phyloP scores from a whole-genome alignment of 1,139 yeast species.

The Candida glucosophila region DNA sequence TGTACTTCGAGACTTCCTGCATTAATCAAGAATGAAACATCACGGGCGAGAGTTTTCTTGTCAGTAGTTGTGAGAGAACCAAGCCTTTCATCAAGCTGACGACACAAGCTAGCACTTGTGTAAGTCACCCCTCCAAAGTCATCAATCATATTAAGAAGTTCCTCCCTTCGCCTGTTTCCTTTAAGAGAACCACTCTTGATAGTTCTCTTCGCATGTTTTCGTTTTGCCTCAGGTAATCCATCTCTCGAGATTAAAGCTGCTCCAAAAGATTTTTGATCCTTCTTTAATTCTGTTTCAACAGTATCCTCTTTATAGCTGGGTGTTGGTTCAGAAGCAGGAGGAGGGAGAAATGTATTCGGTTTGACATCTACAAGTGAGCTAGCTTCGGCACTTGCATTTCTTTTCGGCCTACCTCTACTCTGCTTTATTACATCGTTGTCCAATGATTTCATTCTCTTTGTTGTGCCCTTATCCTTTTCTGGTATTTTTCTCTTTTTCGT shows the following conservation, averaged over 20 bases:
- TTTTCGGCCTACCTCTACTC: constrained; percentile 5
- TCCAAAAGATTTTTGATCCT: no score
- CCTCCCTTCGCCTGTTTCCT: constrained; percentile 25
- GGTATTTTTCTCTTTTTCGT: constrained; percentile 10
- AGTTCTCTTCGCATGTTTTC: constrained; percentile 1
- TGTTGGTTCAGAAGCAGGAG: constrained; percentile 1
- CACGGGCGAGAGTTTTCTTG: constrained; percentile 39
- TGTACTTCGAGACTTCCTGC: constrained; percentile 19
- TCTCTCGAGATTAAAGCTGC: not conserved
- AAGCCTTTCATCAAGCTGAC: constrained; percentile 26
- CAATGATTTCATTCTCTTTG: constrained; percentile 3
- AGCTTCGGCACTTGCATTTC: constrained; percentile 1
- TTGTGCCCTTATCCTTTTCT: constrained; percentile 7
- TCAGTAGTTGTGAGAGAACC: constrained; percentile 34
- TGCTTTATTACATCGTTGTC: no score
- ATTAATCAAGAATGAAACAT: constrained; percentile 21
- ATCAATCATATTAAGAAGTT: constrained; percentile 25
- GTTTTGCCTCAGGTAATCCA: constrained; percentile 3
- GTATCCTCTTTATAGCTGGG: not conserved
- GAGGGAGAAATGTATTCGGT: constrained; percentile 1
- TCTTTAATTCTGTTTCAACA: no score
- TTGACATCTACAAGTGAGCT: no score
- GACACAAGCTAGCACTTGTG: constrained; percentile 26
- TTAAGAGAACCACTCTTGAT: constrained; percentile 9
- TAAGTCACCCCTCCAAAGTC: constrained; percentile 35